phyloP scores from a whole-genome alignment of 78 protist genomes.

The Dictyostelium intermedium region DNA sequence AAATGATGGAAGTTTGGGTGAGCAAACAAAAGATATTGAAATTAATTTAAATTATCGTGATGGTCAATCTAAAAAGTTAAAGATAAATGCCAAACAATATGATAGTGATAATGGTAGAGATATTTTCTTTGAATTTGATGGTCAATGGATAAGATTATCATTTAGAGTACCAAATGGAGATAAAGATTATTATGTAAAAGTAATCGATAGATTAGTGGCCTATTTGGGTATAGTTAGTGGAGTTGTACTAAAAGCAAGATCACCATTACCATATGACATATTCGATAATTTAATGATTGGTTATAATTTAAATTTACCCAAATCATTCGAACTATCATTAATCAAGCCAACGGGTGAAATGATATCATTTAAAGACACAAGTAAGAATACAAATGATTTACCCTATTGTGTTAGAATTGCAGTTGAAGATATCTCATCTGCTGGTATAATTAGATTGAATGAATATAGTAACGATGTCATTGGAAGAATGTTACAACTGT shows the following conservation, averaged over 20 bases:
- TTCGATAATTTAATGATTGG: slow-evolving; percentile 1
- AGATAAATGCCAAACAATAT: background rate
- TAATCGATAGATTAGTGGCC: background rate
- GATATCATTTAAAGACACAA: background rate
- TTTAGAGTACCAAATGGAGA: background rate
- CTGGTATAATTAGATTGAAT: background rate
- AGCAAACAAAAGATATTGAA: background rate
- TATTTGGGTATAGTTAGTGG: background rate
- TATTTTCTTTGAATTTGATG: background rate
- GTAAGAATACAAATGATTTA: background rate
- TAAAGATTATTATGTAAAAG: background rate
- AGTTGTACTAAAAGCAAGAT: background rate
- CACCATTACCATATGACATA: background rate
- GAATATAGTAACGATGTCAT: background rate
- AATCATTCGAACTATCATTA: background rate
- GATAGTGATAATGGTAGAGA: background rate
- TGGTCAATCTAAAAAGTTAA: background rate
- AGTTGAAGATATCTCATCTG: background rate
- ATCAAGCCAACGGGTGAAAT: background rate
- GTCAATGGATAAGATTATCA: background rate
- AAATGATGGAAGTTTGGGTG: background rate
- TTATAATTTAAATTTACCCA: background rate
- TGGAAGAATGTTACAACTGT: background rate
- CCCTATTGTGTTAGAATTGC: background rate
- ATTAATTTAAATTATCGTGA: background rate